Evolutionary conservation across 306 rosid genomes (phyloP).

Genomic region (Glycine latifolia): DNA sequence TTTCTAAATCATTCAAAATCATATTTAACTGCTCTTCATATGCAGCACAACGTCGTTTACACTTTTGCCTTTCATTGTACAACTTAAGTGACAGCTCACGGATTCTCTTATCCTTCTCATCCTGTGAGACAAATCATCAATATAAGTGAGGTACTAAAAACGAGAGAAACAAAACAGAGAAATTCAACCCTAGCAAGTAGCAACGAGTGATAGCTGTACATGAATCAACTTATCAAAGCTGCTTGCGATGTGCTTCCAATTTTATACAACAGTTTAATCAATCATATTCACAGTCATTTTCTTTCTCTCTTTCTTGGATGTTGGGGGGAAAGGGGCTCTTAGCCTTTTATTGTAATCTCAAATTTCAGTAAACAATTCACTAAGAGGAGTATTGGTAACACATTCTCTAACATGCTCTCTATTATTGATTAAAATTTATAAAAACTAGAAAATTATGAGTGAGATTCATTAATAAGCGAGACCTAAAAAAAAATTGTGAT

Average conservation of each 20-base stretch:
- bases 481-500: no score
- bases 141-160: neutral
- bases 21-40: conserved; percentile 68
- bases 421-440: no score
- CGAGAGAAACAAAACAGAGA: conserved; percentile 30
- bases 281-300: no score
- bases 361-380: neutral
- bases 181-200: neutral
- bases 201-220: conserved; percentile 9
- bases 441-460: no score
- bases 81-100: conserved; percentile 69
- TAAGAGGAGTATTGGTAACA: neutral
- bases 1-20: conserved; percentile 66
- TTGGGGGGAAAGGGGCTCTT: no score
- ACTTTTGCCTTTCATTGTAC: conserved; percentile 74
- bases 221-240: neutral
- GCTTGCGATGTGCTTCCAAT: no score
- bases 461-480: no score
- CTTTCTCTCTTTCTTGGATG: no score
- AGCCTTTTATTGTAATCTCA: no score
- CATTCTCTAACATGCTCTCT: neutral
- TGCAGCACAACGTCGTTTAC: conserved; percentile 74
- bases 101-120: conserved; percentile 79
- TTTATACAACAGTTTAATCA: no score
- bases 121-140: conserved; percentile 54